Base-by-base conservation (phyloP, 1,284 basidiomycete genomes). In the Lentinus polychrous region DNA sequence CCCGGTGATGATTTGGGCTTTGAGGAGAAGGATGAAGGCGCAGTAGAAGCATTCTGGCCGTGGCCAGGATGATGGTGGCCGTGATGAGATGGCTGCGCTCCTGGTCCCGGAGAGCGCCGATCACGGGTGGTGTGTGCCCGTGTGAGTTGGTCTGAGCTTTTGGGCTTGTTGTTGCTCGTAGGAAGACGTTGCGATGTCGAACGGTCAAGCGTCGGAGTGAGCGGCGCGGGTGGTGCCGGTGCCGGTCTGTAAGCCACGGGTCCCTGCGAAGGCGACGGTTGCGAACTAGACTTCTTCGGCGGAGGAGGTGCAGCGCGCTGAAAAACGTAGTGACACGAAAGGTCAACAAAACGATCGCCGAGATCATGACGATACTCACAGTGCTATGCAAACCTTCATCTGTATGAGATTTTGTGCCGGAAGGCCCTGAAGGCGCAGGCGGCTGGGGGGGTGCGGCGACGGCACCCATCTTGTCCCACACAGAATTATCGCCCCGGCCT, bases 401-500 rank as follows among this genome's bases (percentile, higher is more conserved):
- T 1, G 65, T 40, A 20, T 62, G 54, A 52, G 44, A 56, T 49
- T 59, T 57, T 15, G 8, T 20, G 15, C 23, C n/a, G 24, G 46
- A 44, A 14, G 53, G 54, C 17, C 45, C 38, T n/a, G 54, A 50
- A 17, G 41, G 47, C 12, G 43, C 46, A 27, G 27, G 27, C 31
- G 27, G 27, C 31, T 52, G 58, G 41, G 56, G 58, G 24, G 62
- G 63, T 7, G 65, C 63, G 17, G 62, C 53, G 7, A 67, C 46
- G 68, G 74, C 55, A 15, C 83, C 83, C 81, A 94, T 79, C 78
- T 90, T 90, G 63, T 82, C 80, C 84, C 86, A 91, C 8, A 86
- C 83, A 22, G 62, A 65, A 1, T 53, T 54, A 58, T 89, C 86
- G 52, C 80, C 81, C 45, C 81, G 79, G 33, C 83, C 83, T 62